phyloP scores from a whole-genome alignment of 306 rosid species.

The Citrullus amarus region DNA sequence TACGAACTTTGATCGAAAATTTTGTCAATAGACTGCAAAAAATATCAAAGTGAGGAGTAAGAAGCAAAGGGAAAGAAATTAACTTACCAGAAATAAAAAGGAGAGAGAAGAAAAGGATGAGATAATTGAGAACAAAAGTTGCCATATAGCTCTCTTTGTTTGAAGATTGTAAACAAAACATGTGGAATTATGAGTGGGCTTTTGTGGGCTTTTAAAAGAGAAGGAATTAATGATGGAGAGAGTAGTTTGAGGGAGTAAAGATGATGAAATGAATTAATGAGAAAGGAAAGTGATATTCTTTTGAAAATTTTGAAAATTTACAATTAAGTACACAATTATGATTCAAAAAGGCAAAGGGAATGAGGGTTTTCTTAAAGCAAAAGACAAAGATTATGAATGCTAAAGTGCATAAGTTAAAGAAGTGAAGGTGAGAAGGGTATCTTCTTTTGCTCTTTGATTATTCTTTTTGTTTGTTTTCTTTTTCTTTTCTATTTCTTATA shows the following conservation, averaged over 20 bases:
- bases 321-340: neutral
- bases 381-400: conserved; percentile 4
- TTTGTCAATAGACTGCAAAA: too few relatives aligned
- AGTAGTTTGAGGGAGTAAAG: neutral
- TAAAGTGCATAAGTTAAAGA: neutral
- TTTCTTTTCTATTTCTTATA: too few relatives aligned
- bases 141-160: neutral
- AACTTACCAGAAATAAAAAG: neutral
- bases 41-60: neutral
- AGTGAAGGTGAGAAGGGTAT: neutral
- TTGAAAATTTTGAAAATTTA: neutral
- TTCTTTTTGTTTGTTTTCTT: too few relatives aligned
- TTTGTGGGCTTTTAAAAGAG: neutral
- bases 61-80: neutral
- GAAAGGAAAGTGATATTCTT: neutral
- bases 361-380: neutral
- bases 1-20: too few relatives aligned
- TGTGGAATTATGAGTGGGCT: neutral
- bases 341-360: neutral
- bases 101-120: neutral
- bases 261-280: neutral
- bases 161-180: neutral
- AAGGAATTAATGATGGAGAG: neutral
- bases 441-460: too few relatives aligned
- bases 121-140: neutral